Evolutionary conservation across 1,139 yeast genomes (phyloP), one percentile per base, ranked within the genome.

Genomic region (Magnusiomyces paraingens): DNA sequence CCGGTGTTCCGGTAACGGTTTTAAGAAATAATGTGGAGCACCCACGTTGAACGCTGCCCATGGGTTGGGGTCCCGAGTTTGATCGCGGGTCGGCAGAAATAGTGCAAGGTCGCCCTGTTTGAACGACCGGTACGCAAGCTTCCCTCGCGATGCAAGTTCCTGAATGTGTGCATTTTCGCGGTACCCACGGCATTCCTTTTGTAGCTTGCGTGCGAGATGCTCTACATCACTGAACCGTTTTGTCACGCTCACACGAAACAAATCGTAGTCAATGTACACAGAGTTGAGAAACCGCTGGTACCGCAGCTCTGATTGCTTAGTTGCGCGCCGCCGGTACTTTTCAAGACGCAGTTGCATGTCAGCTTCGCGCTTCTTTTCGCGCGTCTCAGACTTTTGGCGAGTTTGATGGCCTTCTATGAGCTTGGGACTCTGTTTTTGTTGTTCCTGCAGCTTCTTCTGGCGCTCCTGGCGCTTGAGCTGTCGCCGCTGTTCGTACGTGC

Each of bases 31-130:
- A 65, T 86, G 91, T 0, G 93, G 91, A 0, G 90, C 84, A 0
- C 89, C 93, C 49, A 84, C 78, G 62, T 86, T 86, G 71, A 87
- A 87, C 0, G 93, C 93, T 0, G 94, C 93, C 95, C 95, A 87
- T 2, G 91, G 87, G 58, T 82, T 84, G 21, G 71, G 66, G 47
- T 66, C 69, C 1, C 68, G 55, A 12, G 65, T 63, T 26, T 73
- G 73, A 49, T 79, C 84, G 22, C 83, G 74, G 0, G 96, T 88
- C 1, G 95, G 96, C 58, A 91, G 71, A 66, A 91, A 91, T 54
- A 91, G 71, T 0, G 88, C 95, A 61, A 88, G 71, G 65, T 90
- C 97, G 18, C 84, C 88, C 15, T 72, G 70, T 57, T 78, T 78
- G 68, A 91, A 90, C 45, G 64, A 57, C 57, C 77, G 78, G 61